Evolutionary conservation across 2,329 filamentous ascomycete genomes (phyloP).

Genomic region (Diplodia sapinea): DNA sequence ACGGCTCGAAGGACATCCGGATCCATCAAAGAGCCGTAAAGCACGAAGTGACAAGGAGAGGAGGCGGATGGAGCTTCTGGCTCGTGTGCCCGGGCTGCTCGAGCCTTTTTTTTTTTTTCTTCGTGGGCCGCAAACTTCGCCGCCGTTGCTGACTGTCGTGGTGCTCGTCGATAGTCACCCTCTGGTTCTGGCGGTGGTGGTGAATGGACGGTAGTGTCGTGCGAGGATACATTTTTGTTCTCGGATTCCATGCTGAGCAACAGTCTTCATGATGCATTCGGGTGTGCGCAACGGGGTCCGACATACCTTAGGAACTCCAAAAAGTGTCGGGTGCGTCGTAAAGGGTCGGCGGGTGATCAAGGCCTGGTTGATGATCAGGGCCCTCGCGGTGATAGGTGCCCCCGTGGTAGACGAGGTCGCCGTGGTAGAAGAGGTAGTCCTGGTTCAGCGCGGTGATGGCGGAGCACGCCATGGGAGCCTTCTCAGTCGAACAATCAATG

Average conservation of each 20-base stretch:
- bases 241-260: not conserved
- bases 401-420: no score
- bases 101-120: not conserved
- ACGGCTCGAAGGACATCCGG: slow-evolving; percentile 41
- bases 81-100: not conserved
- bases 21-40: slow-evolving; percentile 45
- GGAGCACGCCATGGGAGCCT: no score
- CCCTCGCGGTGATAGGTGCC: no score
- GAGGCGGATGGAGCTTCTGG: slow-evolving; percentile 31
- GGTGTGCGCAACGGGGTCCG: not conserved
- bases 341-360: no score
- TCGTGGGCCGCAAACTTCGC: not conserved
- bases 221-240: not conserved
- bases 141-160: not conserved
- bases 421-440: no score
- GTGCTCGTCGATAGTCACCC: not conserved
- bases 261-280: not conserved
- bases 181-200: not conserved
- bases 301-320: not conserved
- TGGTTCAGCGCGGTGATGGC: no score
- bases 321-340: no score
- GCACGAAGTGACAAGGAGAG: slow-evolving; percentile 40
- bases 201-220: not conserved
- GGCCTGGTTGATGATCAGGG: no score
- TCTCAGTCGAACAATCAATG: no score